Evolutionary conservation across 2,329 filamentous ascomycete genomes (phyloP).

Genomic region (Microsporum ferrugineum): DNA sequence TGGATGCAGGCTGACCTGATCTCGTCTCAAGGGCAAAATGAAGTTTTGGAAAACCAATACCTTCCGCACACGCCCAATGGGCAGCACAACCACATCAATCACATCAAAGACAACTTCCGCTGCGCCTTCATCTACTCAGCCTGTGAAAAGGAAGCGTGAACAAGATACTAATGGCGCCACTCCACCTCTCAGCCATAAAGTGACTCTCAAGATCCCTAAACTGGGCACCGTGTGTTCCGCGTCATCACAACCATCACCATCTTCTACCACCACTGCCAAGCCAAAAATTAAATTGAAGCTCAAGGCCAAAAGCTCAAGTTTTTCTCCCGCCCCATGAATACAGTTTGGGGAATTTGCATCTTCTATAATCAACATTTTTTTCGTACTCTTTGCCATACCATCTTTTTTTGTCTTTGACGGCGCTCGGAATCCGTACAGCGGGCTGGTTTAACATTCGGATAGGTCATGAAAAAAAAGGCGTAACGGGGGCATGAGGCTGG

Average conservation of each 20-base stretch:
- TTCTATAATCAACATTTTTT: neutral
- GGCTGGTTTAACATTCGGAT: neutral
- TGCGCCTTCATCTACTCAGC: slow-evolving; percentile 2
- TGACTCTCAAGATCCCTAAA: slow-evolving; percentile 35
- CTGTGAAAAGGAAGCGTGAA: slow-evolving; percentile 31
- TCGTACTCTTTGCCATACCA: neutral
- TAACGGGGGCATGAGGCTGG: neutral
- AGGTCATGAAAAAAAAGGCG: neutral
- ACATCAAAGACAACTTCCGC: slow-evolving; percentile 9
- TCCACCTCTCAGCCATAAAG: slow-evolving; percentile 26
- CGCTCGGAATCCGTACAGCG: neutral
- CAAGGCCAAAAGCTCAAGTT: slow-evolving; percentile 16
- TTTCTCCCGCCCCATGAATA: neutral
- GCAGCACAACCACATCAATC: slow-evolving; percentile 10
- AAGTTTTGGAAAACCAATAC: slow-evolving; percentile 32
- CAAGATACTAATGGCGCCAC: slow-evolving; percentile 20
- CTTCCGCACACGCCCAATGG: slow-evolving; percentile 27
- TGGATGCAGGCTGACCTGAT: neutral
- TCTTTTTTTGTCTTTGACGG: neutral
- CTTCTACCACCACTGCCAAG: slow-evolving; percentile 13
- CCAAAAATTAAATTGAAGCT: slow-evolving; percentile 34
- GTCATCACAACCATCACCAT: slow-evolving; percentile 19
- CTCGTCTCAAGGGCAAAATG: slow-evolving; percentile 28
- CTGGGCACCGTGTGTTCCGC: slow-evolving; percentile 18
- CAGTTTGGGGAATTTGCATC: neutral